Evolutionary conservation across 2,329 filamentous ascomycete genomes (phyloP).

Genomic region (Aspergillus persii): DNA sequence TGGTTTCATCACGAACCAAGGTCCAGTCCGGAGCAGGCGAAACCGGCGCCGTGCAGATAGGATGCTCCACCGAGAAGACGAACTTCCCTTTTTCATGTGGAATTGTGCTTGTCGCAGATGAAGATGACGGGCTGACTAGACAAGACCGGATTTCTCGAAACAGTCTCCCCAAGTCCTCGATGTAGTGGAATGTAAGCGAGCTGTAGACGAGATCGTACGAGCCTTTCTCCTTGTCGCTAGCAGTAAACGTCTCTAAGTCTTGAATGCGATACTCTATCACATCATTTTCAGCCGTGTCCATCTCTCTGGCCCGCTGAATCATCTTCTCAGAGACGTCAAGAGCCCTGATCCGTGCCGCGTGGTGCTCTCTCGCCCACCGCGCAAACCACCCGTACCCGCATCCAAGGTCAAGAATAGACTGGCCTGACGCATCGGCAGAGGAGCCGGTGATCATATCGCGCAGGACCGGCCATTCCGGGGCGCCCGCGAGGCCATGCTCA

Average conservation of each 20-base stretch:
- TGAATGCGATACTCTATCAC: background rate
- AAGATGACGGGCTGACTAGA: background rate
- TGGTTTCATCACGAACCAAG: constrained; percentile 24
- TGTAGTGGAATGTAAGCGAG: constrained; percentile 44
- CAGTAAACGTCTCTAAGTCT: constrained; percentile 1
- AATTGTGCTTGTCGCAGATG: background rate
- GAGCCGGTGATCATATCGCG: constrained; percentile 36
- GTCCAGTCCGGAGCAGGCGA: constrained; percentile 39
- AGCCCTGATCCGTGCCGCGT: constrained; percentile 36
- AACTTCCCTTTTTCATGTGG: background rate
- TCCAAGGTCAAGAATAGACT: constrained; percentile 45
- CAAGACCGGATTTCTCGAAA: constrained; percentile 14
- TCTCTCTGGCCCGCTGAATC: constrained; percentile 38
- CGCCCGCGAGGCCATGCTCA: constrained; percentile 38
- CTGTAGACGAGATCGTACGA: constrained; percentile 41
- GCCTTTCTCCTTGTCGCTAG: constrained; percentile 2
- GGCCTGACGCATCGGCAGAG: constrained; percentile 20
- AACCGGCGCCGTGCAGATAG: constrained; percentile 27
- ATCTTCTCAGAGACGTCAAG: constrained; percentile 48
- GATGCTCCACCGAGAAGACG: constrained; percentile 49
- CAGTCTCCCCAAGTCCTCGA: constrained; percentile 33
- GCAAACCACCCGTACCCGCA: constrained; percentile 51
- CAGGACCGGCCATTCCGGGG: constrained; percentile 48
- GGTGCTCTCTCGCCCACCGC: constrained; percentile 42
- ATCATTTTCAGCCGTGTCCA: background rate